A percentile compares a stretch with the other conserved stretches of the same genome.
phyloP scores from a whole-genome alignment of 768 basidiomycete species.

The Lactifluus pinguis region DNA sequence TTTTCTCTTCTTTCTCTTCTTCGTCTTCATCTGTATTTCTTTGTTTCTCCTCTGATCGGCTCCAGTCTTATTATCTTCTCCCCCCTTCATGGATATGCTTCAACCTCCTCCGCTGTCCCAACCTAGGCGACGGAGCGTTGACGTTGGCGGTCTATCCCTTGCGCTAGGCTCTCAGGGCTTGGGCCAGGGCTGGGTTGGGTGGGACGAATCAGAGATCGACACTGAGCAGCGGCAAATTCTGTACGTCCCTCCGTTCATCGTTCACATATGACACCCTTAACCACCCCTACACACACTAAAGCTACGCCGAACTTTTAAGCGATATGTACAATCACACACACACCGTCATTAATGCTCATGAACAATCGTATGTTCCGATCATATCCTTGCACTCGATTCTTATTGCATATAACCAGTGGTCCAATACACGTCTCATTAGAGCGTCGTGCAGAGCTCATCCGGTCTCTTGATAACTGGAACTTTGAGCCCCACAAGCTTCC shows the following conservation, averaged over 20 bases:
- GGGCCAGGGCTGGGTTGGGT: conserved; percentile 65
- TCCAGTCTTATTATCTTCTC: not conserved
- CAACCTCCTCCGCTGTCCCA: conserved; percentile 5
- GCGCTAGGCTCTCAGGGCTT: conserved; percentile 54
- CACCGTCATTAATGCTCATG: conserved; percentile 52
- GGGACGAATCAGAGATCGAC: conserved; percentile 31
- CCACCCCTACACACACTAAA: conserved; percentile 14
- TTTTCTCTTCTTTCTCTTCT: not conserved
- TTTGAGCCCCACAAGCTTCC: conserved; percentile 84
- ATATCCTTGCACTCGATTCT: not conserved
- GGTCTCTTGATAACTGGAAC: conserved; percentile 67
- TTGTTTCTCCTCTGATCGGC: not conserved
- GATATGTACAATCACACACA: conserved; percentile 80
- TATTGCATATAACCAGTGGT: conserved; percentile 11
- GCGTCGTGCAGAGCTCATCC: conserved; percentile 52
- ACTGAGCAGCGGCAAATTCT: conserved; percentile 36
- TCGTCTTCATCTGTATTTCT: not conserved
- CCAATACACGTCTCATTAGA: conserved; percentile 33
- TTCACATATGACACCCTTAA: not conserved
- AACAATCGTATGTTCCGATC: conserved; percentile 32
- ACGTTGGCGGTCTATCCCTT: conserved; percentile 81
- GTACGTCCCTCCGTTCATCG: conserved; percentile 30
- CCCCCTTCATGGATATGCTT: conserved; percentile 9
- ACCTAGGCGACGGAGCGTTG: conserved; percentile 64
- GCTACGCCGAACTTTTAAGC: conserved; percentile 74